Percentiles rank a stretch among this genome's conserved stretches.
Conservation (phyloP, 495 filamentous ascomycete species). For the Daldinia bambusicola region DNA sequence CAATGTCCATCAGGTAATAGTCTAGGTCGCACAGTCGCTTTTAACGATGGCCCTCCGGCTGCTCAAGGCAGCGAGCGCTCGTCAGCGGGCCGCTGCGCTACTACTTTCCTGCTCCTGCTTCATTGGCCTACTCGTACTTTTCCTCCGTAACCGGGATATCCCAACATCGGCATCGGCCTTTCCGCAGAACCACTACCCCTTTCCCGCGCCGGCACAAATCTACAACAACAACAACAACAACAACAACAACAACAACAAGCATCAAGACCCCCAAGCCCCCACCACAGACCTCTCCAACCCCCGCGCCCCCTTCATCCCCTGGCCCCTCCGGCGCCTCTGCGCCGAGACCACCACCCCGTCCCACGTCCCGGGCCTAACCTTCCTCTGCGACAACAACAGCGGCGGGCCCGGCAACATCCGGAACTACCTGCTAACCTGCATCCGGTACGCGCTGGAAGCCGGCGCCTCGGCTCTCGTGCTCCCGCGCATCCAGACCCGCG, state of each 20-base stretch:
- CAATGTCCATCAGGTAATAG: neutral
- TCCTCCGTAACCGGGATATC: neutral
- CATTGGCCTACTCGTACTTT: conserved; percentile 5
- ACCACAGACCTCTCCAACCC: conserved; percentile 49
- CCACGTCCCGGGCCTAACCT: conserved; percentile 55
- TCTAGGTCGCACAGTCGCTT: neutral
- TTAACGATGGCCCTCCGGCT: conserved; percentile 13
- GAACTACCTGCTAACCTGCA: conserved; percentile 62
- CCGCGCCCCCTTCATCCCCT: conserved; percentile 55
- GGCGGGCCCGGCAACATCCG: conserved; percentile 64
- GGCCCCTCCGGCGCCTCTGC: conserved; percentile 60
- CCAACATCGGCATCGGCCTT: neutral
- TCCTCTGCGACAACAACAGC: conserved; percentile 63
- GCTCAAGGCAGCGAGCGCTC: conserved; percentile 1
- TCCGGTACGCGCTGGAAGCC: conserved; percentile 61
- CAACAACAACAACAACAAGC: neutral
- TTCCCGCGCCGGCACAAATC: neutral
- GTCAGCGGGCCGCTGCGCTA: conserved; percentile 12
- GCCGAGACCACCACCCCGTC: conserved; percentile 49
- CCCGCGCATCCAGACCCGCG: conserved; percentile 54
- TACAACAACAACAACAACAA: neutral
- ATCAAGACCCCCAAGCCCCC: neutral
- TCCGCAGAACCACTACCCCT: neutral
- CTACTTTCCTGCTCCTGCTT: conserved; percentile 5
- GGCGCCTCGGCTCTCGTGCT: conserved; percentile 58